Conservation (phyloP, 2,329 filamentous ascomycete species). For the Beauveria sp. region DNA sequence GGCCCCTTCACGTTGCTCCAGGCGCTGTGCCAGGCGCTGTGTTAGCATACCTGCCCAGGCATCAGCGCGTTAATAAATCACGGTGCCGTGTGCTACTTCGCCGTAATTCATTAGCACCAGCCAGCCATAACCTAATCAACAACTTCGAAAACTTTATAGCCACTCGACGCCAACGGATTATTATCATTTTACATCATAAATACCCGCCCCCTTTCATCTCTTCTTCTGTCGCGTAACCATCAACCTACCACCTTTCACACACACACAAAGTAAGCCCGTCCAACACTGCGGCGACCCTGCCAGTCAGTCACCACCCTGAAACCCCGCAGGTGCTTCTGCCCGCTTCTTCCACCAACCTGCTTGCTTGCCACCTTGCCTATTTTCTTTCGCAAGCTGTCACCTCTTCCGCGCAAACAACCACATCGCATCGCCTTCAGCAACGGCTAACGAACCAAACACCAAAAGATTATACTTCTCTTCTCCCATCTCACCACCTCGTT, state of each 20-base stretch:
- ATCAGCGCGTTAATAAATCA: not conserved
- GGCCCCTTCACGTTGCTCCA: not conserved
- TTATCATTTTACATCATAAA: too few relatives aligned
- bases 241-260: not conserved
- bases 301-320: not conserved
- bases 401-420: not conserved
- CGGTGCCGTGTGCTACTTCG: too few relatives aligned
- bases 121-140: too few relatives aligned
- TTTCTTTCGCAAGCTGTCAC: not conserved
- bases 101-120: too few relatives aligned
- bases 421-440: not conserved
- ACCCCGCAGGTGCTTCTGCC: conserved; percentile 10
- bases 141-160: too few relatives aligned
- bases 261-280: not conserved
- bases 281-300: not conserved
- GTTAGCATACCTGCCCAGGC: not conserved
- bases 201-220: too few relatives aligned
- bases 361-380: not conserved
- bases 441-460: not conserved
- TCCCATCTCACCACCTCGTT: not conserved
- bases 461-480: not conserved
- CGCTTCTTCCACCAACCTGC: conserved; percentile 1
- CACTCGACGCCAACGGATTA: too few relatives aligned
- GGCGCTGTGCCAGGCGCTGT: not conserved
- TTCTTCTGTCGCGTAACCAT: too few relatives aligned